These are phyloP conservation scores for Ramaria rubella DNA, from an alignment of 768 basidiomycete genomes.

Conservation along the genomic window DNA sequence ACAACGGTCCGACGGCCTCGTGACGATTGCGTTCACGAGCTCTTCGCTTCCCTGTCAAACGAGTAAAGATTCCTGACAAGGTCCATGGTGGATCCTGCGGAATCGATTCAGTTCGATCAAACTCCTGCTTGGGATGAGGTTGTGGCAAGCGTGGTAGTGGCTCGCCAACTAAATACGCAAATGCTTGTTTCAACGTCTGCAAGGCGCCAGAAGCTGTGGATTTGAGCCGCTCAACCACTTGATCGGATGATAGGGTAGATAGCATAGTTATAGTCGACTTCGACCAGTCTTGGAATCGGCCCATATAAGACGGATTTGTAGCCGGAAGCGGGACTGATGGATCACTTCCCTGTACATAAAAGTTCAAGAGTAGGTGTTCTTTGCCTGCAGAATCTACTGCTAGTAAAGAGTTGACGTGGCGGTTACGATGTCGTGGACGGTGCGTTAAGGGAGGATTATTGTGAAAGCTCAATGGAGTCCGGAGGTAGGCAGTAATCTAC, in stretches of 20 bases:
- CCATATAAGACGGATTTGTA: background rate
- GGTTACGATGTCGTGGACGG: constrained; percentile 76
- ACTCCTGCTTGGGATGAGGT: background rate
- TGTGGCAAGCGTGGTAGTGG: constrained; percentile 25
- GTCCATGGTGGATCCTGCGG: constrained; percentile 30
- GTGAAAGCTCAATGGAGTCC: constrained; percentile 64
- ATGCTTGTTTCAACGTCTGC: constrained; percentile 50
- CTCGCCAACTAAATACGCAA: constrained; percentile 70
- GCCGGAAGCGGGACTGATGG: constrained; percentile 28
- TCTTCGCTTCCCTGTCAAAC: constrained; percentile 40
- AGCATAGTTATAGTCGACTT: constrained; percentile 34
- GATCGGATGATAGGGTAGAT: constrained; percentile 51
- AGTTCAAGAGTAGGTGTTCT: constrained; percentile 80
- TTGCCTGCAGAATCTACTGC: constrained; percentile 65
- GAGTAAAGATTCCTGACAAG: constrained; percentile 63
- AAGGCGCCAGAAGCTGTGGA: constrained; percentile 33
- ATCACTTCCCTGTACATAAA: constrained; percentile 64
- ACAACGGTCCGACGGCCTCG: constrained; percentile 35
- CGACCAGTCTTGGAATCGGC: constrained; percentile 24
- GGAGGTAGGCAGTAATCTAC: constrained; percentile 66
- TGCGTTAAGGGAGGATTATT: constrained; percentile 72
- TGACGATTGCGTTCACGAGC: constrained; percentile 23
- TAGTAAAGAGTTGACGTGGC: constrained; percentile 74
- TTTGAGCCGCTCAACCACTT: constrained; percentile 42
- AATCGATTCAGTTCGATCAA: background rate